A percentile compares a stretch with the other conserved stretches of the same genome.
Evolutionary conservation across 148 eudicot genomes (phyloP).

Genomic region (Oxyria digyna): DNA sequence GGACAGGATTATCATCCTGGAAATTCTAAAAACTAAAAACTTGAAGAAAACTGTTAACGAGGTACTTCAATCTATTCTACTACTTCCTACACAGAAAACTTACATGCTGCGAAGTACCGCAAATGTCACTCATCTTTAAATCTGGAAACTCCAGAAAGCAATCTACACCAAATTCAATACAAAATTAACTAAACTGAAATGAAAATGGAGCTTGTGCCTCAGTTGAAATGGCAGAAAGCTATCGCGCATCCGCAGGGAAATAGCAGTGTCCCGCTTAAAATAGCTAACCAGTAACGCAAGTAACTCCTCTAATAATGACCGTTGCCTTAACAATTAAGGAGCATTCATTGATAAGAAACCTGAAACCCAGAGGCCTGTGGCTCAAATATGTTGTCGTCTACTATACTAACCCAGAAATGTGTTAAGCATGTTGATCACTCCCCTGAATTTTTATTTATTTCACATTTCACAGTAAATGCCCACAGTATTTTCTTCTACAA

Average conservation of each 20-base stretch:
- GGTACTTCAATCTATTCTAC: slow-evolving; percentile 2
- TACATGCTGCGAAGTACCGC: slow-evolving; percentile 2
- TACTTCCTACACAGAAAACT: slow-evolving; percentile 8
- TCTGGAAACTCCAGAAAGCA: slow-evolving; percentile 9
- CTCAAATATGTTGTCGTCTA: background rate
- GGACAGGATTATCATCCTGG: slow-evolving; percentile 4
- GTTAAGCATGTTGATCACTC: background rate
- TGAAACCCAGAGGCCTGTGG: background rate
- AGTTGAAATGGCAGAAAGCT: background rate
- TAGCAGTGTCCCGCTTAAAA: background rate
- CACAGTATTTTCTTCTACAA: background rate
- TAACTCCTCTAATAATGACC: slow-evolving; percentile 1
- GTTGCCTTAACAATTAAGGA: slow-evolving; percentile 1
- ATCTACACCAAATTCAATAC: slow-evolving; percentile 8
- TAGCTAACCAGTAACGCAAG: slow-evolving; percentile 2
- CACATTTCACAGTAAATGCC: background rate
- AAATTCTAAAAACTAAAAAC: background rate
- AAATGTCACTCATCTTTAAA: slow-evolving; percentile 8
- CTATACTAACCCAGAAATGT: background rate
- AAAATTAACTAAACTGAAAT: slow-evolving; percentile 2
- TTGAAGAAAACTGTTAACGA: background rate
- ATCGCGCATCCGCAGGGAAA: background rate
- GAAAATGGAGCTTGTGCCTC: slow-evolving; percentile 1
- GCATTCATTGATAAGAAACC: background rate
- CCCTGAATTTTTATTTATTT: background rate